phyloP scores from a whole-genome alignment of 2,329 filamentous ascomycete genomes.

The Didymella lethalis region DNA sequence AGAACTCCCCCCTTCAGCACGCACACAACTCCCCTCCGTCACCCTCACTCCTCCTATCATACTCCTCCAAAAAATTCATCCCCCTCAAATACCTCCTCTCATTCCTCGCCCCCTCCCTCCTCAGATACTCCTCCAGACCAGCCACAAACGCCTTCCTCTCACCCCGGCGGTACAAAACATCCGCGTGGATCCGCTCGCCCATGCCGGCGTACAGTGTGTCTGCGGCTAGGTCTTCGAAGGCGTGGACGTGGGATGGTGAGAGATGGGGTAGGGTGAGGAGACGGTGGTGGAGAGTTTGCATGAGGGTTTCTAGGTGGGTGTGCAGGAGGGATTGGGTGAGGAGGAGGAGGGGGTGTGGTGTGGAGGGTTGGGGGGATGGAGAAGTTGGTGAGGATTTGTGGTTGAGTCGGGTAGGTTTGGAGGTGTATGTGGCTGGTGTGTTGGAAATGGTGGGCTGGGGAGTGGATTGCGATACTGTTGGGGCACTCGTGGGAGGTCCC shows the following conservation, averaged over 20 bases:
- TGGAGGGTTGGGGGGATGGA: no score
- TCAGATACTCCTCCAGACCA: no score
- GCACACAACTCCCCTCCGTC: neutral
- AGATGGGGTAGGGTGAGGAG: neutral
- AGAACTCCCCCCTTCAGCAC: neutral
- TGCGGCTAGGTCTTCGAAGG: neutral
- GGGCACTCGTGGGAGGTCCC: no score
- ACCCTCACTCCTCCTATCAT: neutral
- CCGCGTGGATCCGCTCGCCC: neutral
- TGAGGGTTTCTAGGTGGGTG: neutral
- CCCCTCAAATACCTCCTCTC: neutral
- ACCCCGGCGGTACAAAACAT: neutral
- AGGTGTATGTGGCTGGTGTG: neutral
- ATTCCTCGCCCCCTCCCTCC: neutral
- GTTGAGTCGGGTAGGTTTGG: neutral
- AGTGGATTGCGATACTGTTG: no score
- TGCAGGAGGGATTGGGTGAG: neutral
- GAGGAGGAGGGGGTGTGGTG: no score
- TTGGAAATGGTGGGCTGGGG: neutral
- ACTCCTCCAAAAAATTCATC: neutral
- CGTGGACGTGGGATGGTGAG: no score
- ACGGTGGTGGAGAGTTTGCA: neutral
- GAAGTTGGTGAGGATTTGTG: no score
- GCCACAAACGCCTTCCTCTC: no score
- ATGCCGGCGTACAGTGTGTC: neutral